Evolutionary conservation across 306 rosid genomes (phyloP).

Genomic region (Citrullus amarus): DNA sequence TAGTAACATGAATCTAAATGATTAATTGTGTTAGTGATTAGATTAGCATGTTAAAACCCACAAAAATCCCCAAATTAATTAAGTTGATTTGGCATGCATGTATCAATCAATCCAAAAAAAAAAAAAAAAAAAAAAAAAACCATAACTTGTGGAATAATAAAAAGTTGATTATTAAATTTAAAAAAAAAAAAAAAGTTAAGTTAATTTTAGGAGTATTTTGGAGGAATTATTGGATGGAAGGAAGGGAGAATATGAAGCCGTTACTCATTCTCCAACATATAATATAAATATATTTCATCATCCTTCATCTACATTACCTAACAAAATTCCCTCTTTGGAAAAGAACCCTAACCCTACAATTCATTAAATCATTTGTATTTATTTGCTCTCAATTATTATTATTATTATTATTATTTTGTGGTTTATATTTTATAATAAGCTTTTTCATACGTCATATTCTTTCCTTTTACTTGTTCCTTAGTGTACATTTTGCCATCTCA

Average conservation of each 20-base stretch:
- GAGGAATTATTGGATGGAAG: constrained; percentile 43
- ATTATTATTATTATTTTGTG: constrained; percentile 17
- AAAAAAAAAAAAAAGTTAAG: not conserved
- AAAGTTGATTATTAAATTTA: not conserved
- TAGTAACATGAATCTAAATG: not conserved
- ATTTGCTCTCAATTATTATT: not conserved
- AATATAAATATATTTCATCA: constrained; percentile 15
- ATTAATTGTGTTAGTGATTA: not conserved
- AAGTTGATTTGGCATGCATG: not conserved
- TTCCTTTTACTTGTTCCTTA: constrained; percentile 44
- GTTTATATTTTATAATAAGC: constrained; percentile 25
- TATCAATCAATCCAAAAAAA: not conserved
- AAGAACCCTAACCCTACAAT: constrained; percentile 50
- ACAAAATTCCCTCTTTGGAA: constrained; percentile 43
- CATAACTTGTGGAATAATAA: constrained; percentile 30
- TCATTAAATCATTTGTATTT: constrained; percentile 37
- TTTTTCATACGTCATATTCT: constrained; percentile 44
- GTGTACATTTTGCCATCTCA: constrained; percentile 16
- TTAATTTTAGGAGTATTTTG: not conserved
- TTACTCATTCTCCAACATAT: constrained; percentile 95
- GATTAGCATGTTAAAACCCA: not conserved
- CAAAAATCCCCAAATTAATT: not conserved
- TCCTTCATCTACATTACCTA: constrained; percentile 24
- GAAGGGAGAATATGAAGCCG: constrained; percentile 69
- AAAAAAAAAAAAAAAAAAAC: not conserved